Evolutionary conservation across 805 yeast species (phyloP), one percentile per base, ranked within the genome.

Genomic region (Zygosaccharomyces kombuchaensis): DNA sequence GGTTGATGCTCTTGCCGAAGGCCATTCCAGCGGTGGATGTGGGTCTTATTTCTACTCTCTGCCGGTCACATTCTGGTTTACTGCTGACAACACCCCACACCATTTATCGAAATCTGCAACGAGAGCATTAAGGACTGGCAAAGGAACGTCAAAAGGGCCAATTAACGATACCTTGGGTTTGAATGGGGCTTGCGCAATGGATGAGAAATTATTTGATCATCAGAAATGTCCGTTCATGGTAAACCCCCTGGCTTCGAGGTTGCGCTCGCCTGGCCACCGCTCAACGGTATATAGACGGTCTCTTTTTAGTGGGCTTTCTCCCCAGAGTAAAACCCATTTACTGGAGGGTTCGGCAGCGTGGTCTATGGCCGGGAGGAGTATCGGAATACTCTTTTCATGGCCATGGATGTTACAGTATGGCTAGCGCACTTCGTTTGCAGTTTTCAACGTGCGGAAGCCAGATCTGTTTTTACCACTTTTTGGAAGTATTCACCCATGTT

Each of bases 271-370:
- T 9, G n/a, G 21, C 14, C 10, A 14, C 19, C 9, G 29, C 25
- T 38, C 31, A 4, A n/a, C 23, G 14, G 16, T 38, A 38, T 13
- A 10, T 38, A 38, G 23, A 29, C 12, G 41, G 52, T 43, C 44
- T 48, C 52, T 48, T 48, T 48, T 48, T 29, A 48, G 52, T 34
- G 48, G 40, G 46, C 34, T 35, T 21, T 47, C 46, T 16, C 49
- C 49, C 31, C 34, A 19, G 49, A 47, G 52, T 22, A 48, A 48
- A 48, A 48, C 48, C 40, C 48, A 48, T 48, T 48, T 40, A 48
- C 51, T 40, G 23, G 37, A 22, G 19, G 36, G 23, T 17, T 26
- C 32, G n/a, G 32, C 32, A n/a, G 14, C 32, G 32, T 29, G 32
- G 16, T 29, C 32, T 14, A 13, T 29, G 16, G 32, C 32, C 16